These are phyloP conservation scores for Daldinia sp. DNA, from an alignment of 2,329 filamentous ascomycete genomes.

Conservation along the genomic window DNA sequence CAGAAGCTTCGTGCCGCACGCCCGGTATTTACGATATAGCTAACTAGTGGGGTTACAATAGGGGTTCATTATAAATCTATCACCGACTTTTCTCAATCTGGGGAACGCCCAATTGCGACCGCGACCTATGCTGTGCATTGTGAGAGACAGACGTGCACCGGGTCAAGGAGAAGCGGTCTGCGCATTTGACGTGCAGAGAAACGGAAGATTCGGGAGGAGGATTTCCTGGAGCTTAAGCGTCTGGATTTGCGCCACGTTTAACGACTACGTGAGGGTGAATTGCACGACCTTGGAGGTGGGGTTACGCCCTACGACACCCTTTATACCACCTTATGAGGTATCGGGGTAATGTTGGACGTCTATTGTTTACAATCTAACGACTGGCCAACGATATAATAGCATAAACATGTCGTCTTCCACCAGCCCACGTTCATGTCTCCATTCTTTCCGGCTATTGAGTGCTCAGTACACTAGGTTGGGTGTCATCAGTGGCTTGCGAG, in stretches of 20 bases:
- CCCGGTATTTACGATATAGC: slow-evolving; percentile 4
- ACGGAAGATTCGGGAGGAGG: neutral
- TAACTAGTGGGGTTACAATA: slow-evolving; percentile 7
- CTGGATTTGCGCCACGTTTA: neutral
- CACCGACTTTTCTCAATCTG: slow-evolving; percentile 4
- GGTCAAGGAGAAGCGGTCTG: slow-evolving; percentile 20
- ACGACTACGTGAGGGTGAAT: neutral
- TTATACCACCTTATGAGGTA: neutral
- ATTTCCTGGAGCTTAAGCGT: neutral
- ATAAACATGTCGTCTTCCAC: neutral
- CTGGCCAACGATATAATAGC: neutral
- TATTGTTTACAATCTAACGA: neutral
- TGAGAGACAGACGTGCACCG: neutral
- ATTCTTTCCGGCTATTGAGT: neutral
- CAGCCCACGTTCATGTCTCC: neutral
- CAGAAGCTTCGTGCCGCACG: slow-evolving; percentile 7
- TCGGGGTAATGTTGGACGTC: neutral
- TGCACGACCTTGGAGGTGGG: neutral
- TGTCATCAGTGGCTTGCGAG: neutral
- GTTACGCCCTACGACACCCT: neutral
- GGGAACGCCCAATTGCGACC: slow-evolving; percentile 6
- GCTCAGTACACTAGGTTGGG: neutral
- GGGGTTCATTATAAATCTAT: neutral
- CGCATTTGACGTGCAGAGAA: neutral
- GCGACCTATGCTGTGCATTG: slow-evolving; percentile 12